phyloP scores from a whole-genome alignment of 208 protist genomes.

The Trypanosoma brucei region DNA sequence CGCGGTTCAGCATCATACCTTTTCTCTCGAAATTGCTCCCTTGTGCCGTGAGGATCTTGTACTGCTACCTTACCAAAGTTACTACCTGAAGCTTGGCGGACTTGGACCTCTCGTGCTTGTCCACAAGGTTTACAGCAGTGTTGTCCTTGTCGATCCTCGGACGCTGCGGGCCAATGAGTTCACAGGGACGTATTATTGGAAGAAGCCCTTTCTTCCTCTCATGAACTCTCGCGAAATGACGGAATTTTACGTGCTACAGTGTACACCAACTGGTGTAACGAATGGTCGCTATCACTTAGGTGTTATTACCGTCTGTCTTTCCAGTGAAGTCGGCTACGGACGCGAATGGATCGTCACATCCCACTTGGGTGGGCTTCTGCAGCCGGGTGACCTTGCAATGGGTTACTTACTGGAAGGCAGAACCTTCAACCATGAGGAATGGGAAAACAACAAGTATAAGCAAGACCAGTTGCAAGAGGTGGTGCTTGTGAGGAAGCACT shows the following conservation, averaged over 20 bases:
- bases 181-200: constrained; percentile 89
- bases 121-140: constrained; percentile 91
- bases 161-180: constrained; percentile 94
- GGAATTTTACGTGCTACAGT: constrained; percentile 96
- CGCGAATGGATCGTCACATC: constrained; percentile 91
- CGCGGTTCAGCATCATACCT: constrained; percentile 97
- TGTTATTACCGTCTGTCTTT: constrained; percentile 94
- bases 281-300: constrained; percentile 89
- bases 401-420: constrained; percentile 90
- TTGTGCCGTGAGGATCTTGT: constrained; percentile 96
- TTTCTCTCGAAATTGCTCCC: constrained; percentile 96
- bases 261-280: constrained; percentile 66
- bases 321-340: constrained; percentile 93
- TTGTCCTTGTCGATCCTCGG: constrained; percentile 96
- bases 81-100: constrained; percentile 79
- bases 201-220: constrained; percentile 88
- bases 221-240: constrained; percentile 80
- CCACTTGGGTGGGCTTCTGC: constrained; percentile 92
- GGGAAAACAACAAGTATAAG: constrained; percentile 68
- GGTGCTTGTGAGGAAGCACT: constrained; percentile 93
- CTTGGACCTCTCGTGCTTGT: constrained; percentile 93
- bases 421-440: constrained; percentile 91
- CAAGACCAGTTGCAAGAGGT: constrained; percentile 84
- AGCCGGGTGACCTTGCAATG: constrained; percentile 93
- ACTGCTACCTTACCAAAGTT: constrained; percentile 87